A percentile compares a stretch with the other conserved stretches of the same genome.
Conservation (phyloP, 129 eudicot species). For the Gnaphalium uliginosum region DNA sequence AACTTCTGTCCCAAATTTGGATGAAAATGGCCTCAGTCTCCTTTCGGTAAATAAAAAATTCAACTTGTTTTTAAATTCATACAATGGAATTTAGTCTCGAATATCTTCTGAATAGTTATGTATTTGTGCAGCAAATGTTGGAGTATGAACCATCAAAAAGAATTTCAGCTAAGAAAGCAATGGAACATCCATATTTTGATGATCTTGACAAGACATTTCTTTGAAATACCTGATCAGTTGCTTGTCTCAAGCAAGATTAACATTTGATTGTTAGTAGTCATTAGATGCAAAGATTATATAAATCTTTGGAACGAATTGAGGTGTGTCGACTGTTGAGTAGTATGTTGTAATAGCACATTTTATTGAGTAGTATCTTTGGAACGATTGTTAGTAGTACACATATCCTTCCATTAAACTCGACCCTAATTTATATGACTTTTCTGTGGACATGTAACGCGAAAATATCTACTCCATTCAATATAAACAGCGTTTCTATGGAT, state of each 20-base stretch:
- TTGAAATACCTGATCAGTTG: constrained; percentile 35
- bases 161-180: constrained; percentile 91
- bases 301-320: neutral
- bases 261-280: constrained; percentile 4
- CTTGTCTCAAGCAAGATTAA: constrained; percentile 51
- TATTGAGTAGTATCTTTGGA: neutral
- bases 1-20: constrained; percentile 62
- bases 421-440: neutral
- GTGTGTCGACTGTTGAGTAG: too few relatives aligned
- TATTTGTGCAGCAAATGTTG: constrained; percentile 64
- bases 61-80: neutral
- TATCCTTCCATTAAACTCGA: neutral
- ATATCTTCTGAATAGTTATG: neutral
- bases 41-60: constrained; percentile 48
- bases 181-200: constrained; percentile 87
- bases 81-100: neutral
- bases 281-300: neutral
- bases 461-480: too few relatives aligned
- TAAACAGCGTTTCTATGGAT: too few relatives aligned
- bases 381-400: too few relatives aligned
- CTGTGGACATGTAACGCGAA: too few relatives aligned
- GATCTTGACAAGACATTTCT: constrained; percentile 68
- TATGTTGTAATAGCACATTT: neutral
- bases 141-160: constrained; percentile 77
- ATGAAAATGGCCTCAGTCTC: constrained; percentile 61